phyloP scores from a whole-genome alignment of 805 yeast genomes.

The Saccharomyces paradoxus region DNA sequence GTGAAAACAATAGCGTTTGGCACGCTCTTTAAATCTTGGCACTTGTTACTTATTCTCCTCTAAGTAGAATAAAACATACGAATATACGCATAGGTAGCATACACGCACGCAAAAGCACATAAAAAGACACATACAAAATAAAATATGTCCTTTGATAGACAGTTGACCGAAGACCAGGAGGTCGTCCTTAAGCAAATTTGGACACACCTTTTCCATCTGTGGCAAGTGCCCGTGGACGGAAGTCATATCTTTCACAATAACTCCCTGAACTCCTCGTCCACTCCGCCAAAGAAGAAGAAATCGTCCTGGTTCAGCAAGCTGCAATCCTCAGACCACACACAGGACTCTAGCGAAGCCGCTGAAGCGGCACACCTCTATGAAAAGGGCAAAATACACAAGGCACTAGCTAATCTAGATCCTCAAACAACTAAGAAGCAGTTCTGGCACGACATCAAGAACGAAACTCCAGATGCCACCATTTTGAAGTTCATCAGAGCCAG shows the following conservation, averaged over 20 bases:
- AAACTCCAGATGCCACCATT: constrained; percentile 70
- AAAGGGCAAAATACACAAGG: constrained; percentile 37
- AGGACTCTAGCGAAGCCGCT: constrained; percentile 8
- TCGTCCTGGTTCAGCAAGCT: constrained; percentile 6
- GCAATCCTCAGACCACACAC: background rate
- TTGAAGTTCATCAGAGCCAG: constrained; percentile 80
- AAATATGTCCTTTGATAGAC: constrained; percentile 29
- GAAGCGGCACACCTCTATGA: constrained; percentile 19
- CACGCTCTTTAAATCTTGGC: background rate
- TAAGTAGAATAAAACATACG: too few species aligned
- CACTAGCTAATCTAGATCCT: constrained; percentile 46
- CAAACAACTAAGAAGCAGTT: constrained; percentile 42
- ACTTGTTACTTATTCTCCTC: background rate
- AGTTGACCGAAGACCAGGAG: constrained; percentile 51
- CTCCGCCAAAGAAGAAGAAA: background rate
- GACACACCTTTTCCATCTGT: constrained; percentile 53
- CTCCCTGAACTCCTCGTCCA: background rate
- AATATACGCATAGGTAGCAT: background rate
- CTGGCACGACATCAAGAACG: constrained; percentile 61
- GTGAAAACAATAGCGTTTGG: background rate
- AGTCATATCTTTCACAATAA: constrained; percentile 12
- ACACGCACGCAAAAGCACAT: background rate
- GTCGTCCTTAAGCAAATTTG: constrained; percentile 58
- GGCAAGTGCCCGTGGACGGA: constrained; percentile 42
- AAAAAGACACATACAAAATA: constrained; percentile 29